phyloP scores from a whole-genome alignment of 495 filamentous ascomycete species.

The Aspergillus homomorphus region DNA sequence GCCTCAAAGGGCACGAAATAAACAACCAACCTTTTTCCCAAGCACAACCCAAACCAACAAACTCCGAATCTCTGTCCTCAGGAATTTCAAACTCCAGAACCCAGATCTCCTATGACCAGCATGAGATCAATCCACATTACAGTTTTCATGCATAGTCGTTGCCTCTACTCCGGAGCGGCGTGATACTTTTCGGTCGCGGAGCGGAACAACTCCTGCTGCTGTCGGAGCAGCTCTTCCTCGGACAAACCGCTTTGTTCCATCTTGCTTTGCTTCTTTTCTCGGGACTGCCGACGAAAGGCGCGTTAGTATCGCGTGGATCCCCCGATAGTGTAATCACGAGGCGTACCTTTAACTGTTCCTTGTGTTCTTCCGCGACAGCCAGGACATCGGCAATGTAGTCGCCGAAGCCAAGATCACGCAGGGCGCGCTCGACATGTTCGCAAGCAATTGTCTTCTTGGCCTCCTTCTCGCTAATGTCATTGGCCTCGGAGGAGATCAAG shows the following conservation, averaged over 20 bases:
- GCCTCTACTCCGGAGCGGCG: slow-evolving; percentile 39
- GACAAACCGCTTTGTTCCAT: slow-evolving; percentile 89
- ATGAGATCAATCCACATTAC: slow-evolving; percentile 26
- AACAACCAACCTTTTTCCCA: neutral
- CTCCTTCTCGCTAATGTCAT: slow-evolving; percentile 97
- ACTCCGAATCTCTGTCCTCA: slow-evolving; percentile 17
- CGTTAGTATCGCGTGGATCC: slow-evolving; percentile 2
- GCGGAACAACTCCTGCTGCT: slow-evolving; percentile 89
- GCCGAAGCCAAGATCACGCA: slow-evolving; percentile 83
- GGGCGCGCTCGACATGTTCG: slow-evolving; percentile 91
- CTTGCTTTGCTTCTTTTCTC: slow-evolving; percentile 96
- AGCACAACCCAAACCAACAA: slow-evolving; percentile 10
- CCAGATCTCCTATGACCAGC: slow-evolving; percentile 38
- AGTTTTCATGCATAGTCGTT: slow-evolving; percentile 3
- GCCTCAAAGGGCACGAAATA: neutral
- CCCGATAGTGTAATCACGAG: neutral
- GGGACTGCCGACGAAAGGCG: slow-evolving; percentile 54
- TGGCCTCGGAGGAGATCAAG: slow-evolving; percentile 92
- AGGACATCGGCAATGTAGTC: slow-evolving; percentile 86
- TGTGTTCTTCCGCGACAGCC: slow-evolving; percentile 85
- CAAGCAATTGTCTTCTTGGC: slow-evolving; percentile 98
- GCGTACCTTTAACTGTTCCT: slow-evolving; percentile 83
- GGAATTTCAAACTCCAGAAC: slow-evolving; percentile 26
- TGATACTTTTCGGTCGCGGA: slow-evolving; percentile 76
- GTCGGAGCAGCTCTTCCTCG: slow-evolving; percentile 79